Evolutionary conservation across 1,139 yeast genomes (phyloP).

Genomic region (Yamadazyma trypodendri): DNA sequence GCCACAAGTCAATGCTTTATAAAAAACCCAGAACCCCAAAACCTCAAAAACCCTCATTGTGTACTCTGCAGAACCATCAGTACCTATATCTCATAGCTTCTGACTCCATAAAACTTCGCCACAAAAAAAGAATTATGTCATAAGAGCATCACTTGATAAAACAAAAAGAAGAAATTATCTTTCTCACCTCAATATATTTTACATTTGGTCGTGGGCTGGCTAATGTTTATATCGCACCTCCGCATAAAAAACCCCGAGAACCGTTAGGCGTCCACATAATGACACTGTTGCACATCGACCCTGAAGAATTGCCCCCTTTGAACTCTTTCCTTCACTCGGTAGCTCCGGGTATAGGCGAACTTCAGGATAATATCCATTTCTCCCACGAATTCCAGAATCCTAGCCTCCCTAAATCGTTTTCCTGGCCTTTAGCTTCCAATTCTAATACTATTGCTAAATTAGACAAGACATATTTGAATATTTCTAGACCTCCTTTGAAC

Average conservation of each 20-base stretch:
- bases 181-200: no score
- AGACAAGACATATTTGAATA: constrained; percentile 31
- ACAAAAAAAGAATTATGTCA: no score
- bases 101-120: no score
- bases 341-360: constrained; percentile 36
- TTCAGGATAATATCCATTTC: constrained; percentile 38
- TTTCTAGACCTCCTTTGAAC: constrained; percentile 38
- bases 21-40: no score
- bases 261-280: constrained; percentile 5
- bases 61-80: no score
- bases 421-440: constrained; percentile 38
- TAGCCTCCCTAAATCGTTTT: constrained; percentile 12
- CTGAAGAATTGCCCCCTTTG: constrained; percentile 23
- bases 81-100: no score
- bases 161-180: no score
- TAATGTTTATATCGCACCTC: no score
- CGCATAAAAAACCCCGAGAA: background rate
- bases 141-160: no score
- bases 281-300: constrained; percentile 15
- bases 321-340: constrained; percentile 36
- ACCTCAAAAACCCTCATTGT: no score
- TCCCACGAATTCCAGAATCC: constrained; percentile 17
- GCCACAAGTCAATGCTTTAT: no score
- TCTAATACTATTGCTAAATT: constrained; percentile 20
- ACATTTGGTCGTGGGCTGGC: no score